A percentile compares a stretch with the other conserved stretches of the same genome.
phyloP scores from a whole-genome alignment of 2,329 filamentous ascomycete genomes.

The Didymella lethalis region DNA sequence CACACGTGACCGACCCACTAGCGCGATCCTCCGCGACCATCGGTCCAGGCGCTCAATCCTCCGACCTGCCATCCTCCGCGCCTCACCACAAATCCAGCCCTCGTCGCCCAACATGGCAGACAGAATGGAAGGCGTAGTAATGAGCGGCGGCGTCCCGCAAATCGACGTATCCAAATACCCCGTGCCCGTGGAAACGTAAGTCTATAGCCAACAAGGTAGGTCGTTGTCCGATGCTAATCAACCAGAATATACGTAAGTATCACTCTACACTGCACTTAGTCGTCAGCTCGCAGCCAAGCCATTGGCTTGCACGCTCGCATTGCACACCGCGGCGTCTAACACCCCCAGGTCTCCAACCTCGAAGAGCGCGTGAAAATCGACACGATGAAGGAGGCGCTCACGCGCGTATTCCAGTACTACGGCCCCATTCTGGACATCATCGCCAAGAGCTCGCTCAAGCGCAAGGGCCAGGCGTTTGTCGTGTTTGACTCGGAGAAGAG shows the following conservation, averaged over 20 bases:
- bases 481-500: constrained; percentile 85
- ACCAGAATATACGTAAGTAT: constrained; percentile 48
- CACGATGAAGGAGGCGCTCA: constrained; percentile 74
- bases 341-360: constrained; percentile 73
- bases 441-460: constrained; percentile 87
- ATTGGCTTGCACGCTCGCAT: constrained; percentile 24
- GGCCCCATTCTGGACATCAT: constrained; percentile 85
- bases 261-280: neutral
- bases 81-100: neutral
- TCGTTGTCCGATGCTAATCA: neutral
- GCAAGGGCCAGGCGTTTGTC: constrained; percentile 94
- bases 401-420: constrained; percentile 85
- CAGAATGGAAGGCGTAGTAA: constrained; percentile 48
- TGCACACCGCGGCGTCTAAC: constrained; percentile 29
- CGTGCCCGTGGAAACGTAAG: constrained; percentile 49
- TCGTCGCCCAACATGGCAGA: constrained; percentile 39
- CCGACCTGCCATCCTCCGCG: neutral
- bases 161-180: constrained; percentile 45
- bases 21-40: constrained; percentile 3
- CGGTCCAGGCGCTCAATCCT: constrained; percentile 5
- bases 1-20: constrained; percentile 8
- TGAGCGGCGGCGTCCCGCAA: constrained; percentile 27
- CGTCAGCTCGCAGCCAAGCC: neutral
- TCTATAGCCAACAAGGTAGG: constrained; percentile 19
- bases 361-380: constrained; percentile 91